Evolutionary conservation across 2,329 filamentous ascomycete species (phyloP), one percentile per base, ranked within the genome.

Genomic region (Fusarium austroafricanum): DNA sequence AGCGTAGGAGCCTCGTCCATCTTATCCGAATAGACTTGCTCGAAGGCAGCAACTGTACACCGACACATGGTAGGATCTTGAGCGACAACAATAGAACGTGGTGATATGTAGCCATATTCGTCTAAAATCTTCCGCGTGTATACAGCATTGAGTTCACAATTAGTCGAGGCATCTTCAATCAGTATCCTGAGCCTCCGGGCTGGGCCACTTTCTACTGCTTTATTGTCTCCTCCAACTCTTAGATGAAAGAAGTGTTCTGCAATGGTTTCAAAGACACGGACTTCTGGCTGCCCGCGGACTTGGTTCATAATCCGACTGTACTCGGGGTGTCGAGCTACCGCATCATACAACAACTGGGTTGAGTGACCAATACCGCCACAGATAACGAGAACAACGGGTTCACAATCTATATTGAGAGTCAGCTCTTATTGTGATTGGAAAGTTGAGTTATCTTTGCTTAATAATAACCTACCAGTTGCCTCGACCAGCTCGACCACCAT

Each of bases 281-380:
- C 70, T 51, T 72, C 70, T 17, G 70, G 67, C 12, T 38, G 42
- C 20, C 56, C 56, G 2, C 31, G 31, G 6, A 71, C 15, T 23
- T 61, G 45, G 11, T 35, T 11, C 10, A 59, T 26, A 18, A 72
- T 43, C 4, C 40, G 26, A 40, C 31, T 52, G 33, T 71, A 71
- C 9, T 50, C 35, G 1, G 70, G 61, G 40, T 72, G 70, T 11
- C 37, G 54, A 18, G 46, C 37, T 28, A 72, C 49, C 37, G 67
- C 70, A 29, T 72, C 67, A 18, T 72, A 47, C 17, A 72, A 57
- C 20, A 69, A 23, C 17, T 55, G 44, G 2, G 70, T 72, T n/a
- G 70, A 69, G 33, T 72, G 70, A 3, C 70, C 70, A 40, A 72
- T 60, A 2, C 70, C 70, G 12, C 70, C 70, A n/a, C 65, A 65